Base-by-base conservation (phyloP, 768 basidiomycete species). In the Coprinopsis sp. region DNA sequence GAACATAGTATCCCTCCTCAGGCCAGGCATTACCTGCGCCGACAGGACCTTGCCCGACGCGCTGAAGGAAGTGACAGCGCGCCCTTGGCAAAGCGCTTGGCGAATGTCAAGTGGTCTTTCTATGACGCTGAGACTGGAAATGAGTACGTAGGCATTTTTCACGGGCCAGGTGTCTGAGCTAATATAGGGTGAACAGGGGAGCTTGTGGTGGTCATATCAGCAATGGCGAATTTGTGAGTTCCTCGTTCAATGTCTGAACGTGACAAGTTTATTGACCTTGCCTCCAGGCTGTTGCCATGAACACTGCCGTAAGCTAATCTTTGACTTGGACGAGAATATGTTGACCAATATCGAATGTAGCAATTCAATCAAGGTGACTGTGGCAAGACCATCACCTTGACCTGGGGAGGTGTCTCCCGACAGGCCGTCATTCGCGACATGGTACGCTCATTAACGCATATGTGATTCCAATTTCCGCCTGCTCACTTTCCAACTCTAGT, bases 361-460 rank as follows among this genome's bases (percentile, higher is more conserved):
- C 77, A 84, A 76, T 87, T 63, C 64, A 70, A 68, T 44, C 65
- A 55, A n/a, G 63, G 68, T 19, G 66, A 77, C 51, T 90, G 88
- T 57, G 77, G 66, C 62, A 67, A 82, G 64, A 62, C 49, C 45
- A 83, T 91, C 55, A 78, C 73, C 22, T 81, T 91, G 56, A 66
- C 68, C 2, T 76, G 66, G 59, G 67, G 70, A 33, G 87, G 87
- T 34, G 78, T 78, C 60, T 67, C 76, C 4, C 61, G 74, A 0
- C 55, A 57, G 27, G 88, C 88, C 5, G 70, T 68, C 8, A 77
- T 91, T 52, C 67, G 66, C 51, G 88, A 91, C 51, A 64, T 74
- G 68, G 84, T 82, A 19, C 40, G 72, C 65, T 16, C 8, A 37
- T 27, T 50, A 6, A 29, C 19, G 38, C 31, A 3, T 8, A 40